These are phyloP conservation scores for Chlorophyllum brunneum DNA, from an alignment of 768 basidiomycete genomes.

Conservation along the genomic window DNA sequence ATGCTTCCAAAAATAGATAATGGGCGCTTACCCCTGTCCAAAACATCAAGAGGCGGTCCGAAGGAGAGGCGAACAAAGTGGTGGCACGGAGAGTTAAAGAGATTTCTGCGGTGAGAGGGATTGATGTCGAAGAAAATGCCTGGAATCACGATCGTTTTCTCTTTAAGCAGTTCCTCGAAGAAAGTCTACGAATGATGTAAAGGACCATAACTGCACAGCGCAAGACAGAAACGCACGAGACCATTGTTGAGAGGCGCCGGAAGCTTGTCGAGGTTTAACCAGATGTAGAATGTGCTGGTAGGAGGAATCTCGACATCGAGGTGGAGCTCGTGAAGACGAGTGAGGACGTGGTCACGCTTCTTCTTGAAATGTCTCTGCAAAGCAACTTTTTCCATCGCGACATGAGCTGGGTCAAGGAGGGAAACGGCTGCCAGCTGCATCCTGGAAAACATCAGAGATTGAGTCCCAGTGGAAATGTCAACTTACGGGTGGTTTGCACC, in stretches of 20 bases:
- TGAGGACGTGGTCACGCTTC: slow-evolving; percentile 88
- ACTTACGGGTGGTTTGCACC: slow-evolving; percentile 90
- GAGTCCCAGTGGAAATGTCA: background rate
- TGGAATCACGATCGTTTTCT: slow-evolving; percentile 86
- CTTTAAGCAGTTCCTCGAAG: slow-evolving; percentile 92
- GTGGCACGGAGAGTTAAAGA: slow-evolving; percentile 89
- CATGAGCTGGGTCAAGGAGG: slow-evolving; percentile 69
- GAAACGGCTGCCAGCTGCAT: slow-evolving; percentile 87
- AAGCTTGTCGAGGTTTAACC: slow-evolving; percentile 81
- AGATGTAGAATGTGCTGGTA: slow-evolving; percentile 87
- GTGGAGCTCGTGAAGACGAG: slow-evolving; percentile 72
- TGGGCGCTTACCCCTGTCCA: slow-evolving; percentile 60
- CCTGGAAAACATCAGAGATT: slow-evolving; percentile 27
- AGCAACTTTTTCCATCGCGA: slow-evolving; percentile 70
- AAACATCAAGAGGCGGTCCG: slow-evolving; percentile 74
- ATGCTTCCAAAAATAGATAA: slow-evolving; percentile 2
- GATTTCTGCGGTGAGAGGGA: slow-evolving; percentile 78
- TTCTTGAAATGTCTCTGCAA: slow-evolving; percentile 88
- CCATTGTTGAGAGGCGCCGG: slow-evolving; percentile 86
- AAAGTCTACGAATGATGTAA: slow-evolving; percentile 52
- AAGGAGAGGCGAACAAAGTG: slow-evolving; percentile 87
- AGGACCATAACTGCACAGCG: background rate
- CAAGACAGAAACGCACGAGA: slow-evolving; percentile 40
- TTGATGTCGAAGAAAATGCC: slow-evolving; percentile 89
- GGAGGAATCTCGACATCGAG: slow-evolving; percentile 78